Conservation (phyloP, 768 basidiomycete species). For the Boletus edulis region DNA sequence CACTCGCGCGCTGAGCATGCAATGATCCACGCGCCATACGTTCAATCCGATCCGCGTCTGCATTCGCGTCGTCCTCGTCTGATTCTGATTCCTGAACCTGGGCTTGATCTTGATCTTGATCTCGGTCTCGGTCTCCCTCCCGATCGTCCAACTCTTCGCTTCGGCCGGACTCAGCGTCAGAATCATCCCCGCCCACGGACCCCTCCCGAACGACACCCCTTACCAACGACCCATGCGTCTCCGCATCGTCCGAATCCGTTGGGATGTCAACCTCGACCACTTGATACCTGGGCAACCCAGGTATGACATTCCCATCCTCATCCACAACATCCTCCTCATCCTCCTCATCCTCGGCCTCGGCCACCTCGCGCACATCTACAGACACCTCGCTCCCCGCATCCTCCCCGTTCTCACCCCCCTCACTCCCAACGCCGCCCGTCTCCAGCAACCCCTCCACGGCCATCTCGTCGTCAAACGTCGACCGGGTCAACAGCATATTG, state of each 20-base stretch:
- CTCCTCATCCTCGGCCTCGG: too few species aligned
- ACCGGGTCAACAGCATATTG: neutral
- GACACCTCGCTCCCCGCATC: neutral
- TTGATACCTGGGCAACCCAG: conserved; percentile 9
- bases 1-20: neutral
- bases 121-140: too few species aligned
- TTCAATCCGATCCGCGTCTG: conserved; percentile 11
- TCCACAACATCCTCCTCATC: neutral
- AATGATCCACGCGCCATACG: conserved; percentile 13
- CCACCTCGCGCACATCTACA: neutral
- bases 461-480: conserved; percentile 19
- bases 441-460: conserved; percentile 25
- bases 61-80: neutral
- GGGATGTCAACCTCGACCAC: conserved; percentile 10
- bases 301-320: neutral
- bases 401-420: neutral
- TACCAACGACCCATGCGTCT: conserved; percentile 22
- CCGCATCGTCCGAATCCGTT: conserved; percentile 30
- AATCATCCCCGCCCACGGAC: neutral
- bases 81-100: neutral
- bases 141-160: neutral
- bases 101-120: neutral
- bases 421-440: neutral
- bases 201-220: neutral
- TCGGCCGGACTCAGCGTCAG: neutral